These are phyloP conservation scores for Haplographium delicatum DNA, from an alignment of 495 filamentous ascomycete genomes.

Conservation along the genomic window DNA sequence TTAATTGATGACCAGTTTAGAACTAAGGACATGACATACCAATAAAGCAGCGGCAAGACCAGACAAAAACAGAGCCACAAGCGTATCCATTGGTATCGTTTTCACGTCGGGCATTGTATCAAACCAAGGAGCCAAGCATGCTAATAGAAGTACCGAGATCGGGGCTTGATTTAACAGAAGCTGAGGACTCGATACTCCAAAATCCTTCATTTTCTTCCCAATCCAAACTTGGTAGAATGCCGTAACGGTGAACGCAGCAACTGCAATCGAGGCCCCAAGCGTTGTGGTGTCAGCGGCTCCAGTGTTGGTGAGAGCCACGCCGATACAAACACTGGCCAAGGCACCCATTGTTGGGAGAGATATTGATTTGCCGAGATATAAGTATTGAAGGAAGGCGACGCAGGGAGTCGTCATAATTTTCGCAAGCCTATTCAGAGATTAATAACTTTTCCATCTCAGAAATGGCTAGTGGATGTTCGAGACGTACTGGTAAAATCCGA, in stretches of 20 bases:
- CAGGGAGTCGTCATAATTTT: constrained; percentile 37
- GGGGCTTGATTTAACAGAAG: constrained; percentile 35
- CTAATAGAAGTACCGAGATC: constrained; percentile 31
- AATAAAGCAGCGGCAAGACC: constrained; percentile 30
- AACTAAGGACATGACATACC: neutral
- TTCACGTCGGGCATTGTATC: constrained; percentile 30
- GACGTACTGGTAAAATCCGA: constrained; percentile 33
- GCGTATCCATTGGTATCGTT: constrained; percentile 27
- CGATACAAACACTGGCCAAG: constrained; percentile 25
- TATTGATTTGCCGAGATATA: constrained; percentile 32
- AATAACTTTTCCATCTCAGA: too few species aligned
- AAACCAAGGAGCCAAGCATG: constrained; percentile 31
- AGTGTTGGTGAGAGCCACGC: constrained; percentile 25
- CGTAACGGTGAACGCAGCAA: constrained; percentile 31
- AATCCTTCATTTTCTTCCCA: constrained; percentile 37
- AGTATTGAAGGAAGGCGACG: constrained; percentile 33
- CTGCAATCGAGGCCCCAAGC: constrained; percentile 30
- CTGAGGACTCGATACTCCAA: constrained; percentile 30
- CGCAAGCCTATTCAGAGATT: constrained; percentile 20
- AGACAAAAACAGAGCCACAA: constrained; percentile 27
- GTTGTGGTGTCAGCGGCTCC: constrained; percentile 21
- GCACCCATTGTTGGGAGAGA: constrained; percentile 26
- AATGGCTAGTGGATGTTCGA: too few species aligned
- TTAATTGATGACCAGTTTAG: neutral
- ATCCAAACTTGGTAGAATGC: constrained; percentile 38